Conservation (phyloP, 805 yeast genomes). For the Cyberlindnera misumaiensis region DNA sequence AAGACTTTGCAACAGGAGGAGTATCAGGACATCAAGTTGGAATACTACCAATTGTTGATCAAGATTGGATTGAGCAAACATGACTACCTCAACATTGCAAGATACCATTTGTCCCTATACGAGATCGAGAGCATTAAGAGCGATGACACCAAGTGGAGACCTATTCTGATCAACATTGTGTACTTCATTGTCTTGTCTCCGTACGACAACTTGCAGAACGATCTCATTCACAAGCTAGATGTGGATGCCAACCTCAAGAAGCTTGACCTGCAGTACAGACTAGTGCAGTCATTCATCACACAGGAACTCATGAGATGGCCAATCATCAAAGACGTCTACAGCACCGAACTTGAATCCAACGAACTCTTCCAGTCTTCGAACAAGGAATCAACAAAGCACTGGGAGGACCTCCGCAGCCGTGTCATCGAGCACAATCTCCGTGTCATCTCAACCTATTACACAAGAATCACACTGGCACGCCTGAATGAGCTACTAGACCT, state of each 20-base stretch:
- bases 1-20: conserved; percentile 64
- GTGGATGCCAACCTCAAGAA: conserved; percentile 62
- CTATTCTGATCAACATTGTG: conserved; percentile 62
- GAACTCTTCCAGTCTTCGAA: conserved; percentile 47
- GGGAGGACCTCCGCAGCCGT: conserved; percentile 78
- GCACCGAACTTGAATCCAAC: conserved; percentile 45
- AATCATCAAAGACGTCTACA: conserved; percentile 61
- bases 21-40: conserved; percentile 64
- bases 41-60: conserved; percentile 72
- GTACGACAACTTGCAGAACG: conserved; percentile 83
- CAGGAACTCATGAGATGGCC: conserved; percentile 93
- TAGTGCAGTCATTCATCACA: conserved; percentile 79
- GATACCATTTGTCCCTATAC: conserved; percentile 72
- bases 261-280: conserved; percentile 58
- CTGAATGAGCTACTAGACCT: conserved; percentile 78
- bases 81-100: conserved; percentile 78
- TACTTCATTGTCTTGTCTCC: conserved; percentile 80
- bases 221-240: conserved; percentile 72
- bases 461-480: conserved; percentile 70
- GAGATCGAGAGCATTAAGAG: conserved; percentile 58
- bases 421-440: conserved; percentile 91
- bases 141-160: conserved; percentile 45
- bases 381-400: conserved; percentile 40
- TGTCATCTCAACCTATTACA: conserved; percentile 81
- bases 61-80: conserved; percentile 69